These are phyloP conservation scores for Trichoderma sp. DNA, from an alignment of 2,329 filamentous ascomycete genomes.

Conservation along the genomic window DNA sequence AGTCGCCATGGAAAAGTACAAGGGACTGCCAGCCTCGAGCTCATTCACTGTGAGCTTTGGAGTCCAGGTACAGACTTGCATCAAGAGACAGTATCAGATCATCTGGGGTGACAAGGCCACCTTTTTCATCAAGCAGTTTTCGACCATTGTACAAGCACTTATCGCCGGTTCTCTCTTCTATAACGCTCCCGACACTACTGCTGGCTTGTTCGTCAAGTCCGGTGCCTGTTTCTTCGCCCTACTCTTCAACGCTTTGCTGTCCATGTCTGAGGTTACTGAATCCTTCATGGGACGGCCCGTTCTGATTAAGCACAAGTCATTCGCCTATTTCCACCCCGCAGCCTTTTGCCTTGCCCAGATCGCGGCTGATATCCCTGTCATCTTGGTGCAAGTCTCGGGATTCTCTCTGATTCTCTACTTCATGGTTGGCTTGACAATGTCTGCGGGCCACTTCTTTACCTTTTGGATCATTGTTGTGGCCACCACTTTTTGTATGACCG, in stretches of 20 bases:
- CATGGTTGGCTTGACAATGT: constrained; percentile 55
- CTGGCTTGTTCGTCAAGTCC: constrained; percentile 61
- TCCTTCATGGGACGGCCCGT: constrained; percentile 60
- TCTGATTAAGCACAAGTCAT: constrained; percentile 56
- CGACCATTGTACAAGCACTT: constrained; percentile 57
- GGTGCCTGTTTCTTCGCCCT: constrained; percentile 64
- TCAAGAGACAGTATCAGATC: constrained; percentile 62
- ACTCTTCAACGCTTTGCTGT: constrained; percentile 59
- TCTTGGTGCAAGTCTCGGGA: constrained; percentile 55
- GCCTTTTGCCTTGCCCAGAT: constrained; percentile 58
- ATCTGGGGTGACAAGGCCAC: constrained; percentile 63
- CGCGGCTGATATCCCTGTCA: constrained; percentile 52
- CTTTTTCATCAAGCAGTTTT: constrained; percentile 59
- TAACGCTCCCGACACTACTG: constrained; percentile 54
- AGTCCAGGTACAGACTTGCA: constrained; percentile 54
- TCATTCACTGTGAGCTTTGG: constrained; percentile 54
- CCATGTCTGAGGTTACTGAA: constrained; percentile 64
- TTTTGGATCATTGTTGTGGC: constrained; percentile 55
- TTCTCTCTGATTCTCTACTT: constrained; percentile 63
- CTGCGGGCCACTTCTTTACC: constrained; percentile 58
- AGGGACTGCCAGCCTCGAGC: constrained; percentile 50
- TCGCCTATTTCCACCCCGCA: constrained; percentile 57
- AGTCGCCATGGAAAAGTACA: constrained; percentile 54
- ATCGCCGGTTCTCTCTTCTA: constrained; percentile 68
- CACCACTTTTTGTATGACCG: constrained; percentile 56